Conservation (phyloP, 306 rosid species). For the Sicyos edulis region DNA sequence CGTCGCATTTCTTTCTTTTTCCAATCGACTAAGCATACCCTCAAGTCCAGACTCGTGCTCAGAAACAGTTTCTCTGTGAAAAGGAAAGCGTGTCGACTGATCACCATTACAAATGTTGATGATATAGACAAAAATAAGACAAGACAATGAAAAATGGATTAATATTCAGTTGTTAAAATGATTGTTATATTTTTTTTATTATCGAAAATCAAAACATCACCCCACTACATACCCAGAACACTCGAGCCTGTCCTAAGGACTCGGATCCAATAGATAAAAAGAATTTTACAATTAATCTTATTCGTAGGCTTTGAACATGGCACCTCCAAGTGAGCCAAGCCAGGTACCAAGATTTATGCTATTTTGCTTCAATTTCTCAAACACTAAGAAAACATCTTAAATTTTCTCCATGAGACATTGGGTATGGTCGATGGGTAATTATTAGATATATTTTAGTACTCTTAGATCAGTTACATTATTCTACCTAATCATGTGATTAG, state of each 20-base stretch:
- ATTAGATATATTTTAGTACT: too few species aligned
- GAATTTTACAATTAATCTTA: too few species aligned
- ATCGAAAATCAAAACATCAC: too few species aligned
- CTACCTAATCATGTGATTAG: too few species aligned
- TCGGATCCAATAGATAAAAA: too few species aligned
- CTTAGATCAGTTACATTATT: too few species aligned
- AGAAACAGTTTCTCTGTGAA: constrained; percentile 41
- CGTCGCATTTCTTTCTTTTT: constrained; percentile 49
- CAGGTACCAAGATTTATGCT: neutral
- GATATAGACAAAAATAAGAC: neutral
- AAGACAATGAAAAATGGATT: neutral
- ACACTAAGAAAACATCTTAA: neutral
- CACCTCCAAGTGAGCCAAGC: too few species aligned
- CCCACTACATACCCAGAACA: too few species aligned
- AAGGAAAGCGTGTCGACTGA: neutral
- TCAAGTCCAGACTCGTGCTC: constrained; percentile 65
- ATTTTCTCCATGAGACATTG: neutral
- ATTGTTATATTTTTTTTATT: neutral
- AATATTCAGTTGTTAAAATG: neutral
- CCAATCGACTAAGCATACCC: constrained; percentile 81
- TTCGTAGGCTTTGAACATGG: too few species aligned
- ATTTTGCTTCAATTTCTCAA: constrained; percentile 5
- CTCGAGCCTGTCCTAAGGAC: too few species aligned
- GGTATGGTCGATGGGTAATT: neutral
- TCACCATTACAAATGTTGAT: neutral